Conservation (phyloP, 192 early-diverging fungal genomes). For the Dissophora ornata region DNA sequence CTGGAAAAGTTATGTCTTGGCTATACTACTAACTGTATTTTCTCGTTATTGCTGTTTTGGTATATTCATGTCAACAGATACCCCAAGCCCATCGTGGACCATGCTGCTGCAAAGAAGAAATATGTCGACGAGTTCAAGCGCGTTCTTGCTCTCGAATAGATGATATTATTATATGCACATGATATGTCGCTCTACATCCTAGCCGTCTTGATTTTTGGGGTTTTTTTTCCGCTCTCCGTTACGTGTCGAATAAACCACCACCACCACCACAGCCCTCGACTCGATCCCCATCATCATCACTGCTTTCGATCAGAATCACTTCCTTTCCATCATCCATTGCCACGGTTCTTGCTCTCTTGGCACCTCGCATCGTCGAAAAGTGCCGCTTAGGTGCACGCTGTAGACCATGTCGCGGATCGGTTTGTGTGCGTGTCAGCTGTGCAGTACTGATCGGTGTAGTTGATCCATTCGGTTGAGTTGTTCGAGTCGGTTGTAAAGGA, state of each 20-base stretch:
- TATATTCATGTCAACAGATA: no score
- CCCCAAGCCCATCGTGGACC: conserved; percentile 74
- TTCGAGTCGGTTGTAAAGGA: neutral
- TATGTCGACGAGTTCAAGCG: conserved; percentile 64
- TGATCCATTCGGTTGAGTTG: no score
- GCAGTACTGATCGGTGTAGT: no score
- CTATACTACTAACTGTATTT: no score
- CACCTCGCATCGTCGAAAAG: neutral
- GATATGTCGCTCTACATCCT: no score
- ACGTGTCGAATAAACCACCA: neutral
- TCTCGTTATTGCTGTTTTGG: neutral
- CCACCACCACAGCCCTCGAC: no score
- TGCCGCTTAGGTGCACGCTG: neutral
- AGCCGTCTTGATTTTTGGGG: neutral
- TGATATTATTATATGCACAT: no score
- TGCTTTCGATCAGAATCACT: conserved; percentile 24
- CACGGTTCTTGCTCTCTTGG: neutral
- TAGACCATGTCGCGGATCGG: neutral
- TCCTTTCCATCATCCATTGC: neutral
- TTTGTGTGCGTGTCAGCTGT: neutral
- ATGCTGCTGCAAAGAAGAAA: conserved; percentile 60
- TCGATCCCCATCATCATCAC: conserved; percentile 3
- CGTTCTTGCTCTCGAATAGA: conserved; percentile 21
- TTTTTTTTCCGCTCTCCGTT: neutral
- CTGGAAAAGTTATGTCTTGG: no score